Percentiles rank a stretch among this genome's conserved stretches.
These are phyloP conservation scores for Fomitopsis pinicola DNA, from an alignment of 1,284 basidiomycete genomes.

Conservation along the genomic window DNA sequence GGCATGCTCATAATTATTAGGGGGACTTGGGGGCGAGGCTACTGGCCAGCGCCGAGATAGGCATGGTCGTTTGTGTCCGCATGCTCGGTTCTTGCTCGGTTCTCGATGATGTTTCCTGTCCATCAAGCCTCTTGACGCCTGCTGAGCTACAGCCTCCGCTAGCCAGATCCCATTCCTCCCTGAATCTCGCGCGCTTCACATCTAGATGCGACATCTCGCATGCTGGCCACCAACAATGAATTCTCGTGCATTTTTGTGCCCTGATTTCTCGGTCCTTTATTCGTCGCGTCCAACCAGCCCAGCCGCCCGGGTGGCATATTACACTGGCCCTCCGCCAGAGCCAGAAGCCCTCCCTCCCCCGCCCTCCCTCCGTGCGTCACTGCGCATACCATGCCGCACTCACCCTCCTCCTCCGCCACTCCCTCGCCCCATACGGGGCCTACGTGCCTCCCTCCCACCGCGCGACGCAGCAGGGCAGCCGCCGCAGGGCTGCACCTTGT, in stretches of 20 bases:
- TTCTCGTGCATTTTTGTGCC: neutral
- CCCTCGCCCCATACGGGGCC: neutral
- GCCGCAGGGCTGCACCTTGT: slow-evolving; percentile 14
- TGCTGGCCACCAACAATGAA: neutral
- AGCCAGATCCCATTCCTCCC: neutral
- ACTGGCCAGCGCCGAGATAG: neutral
- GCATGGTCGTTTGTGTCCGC: neutral
- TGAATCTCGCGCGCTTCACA: neutral
- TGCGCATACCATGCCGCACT: neutral
- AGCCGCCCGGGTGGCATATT: neutral
- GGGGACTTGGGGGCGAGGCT: neutral
- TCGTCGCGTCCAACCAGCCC: neutral
- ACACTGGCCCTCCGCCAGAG: neutral
- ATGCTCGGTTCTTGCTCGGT: neutral
- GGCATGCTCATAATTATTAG: neutral
- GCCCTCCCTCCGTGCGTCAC: neutral
- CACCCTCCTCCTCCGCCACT: neutral
- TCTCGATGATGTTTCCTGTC: slow-evolving; percentile 3
- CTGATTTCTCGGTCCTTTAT: slow-evolving; percentile 1
- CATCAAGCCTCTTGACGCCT: slow-evolving; percentile 2
- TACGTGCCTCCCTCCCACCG: slow-evolving; percentile 3
- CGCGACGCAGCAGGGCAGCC: slow-evolving; percentile 2
- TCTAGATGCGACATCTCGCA: slow-evolving; percentile 1
- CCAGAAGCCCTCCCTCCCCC: neutral
- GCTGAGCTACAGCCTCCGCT: neutral